Evolutionary conservation across 257 asterid genomes (phyloP).

Genomic region (Fraxinus quadrangulata): DNA sequence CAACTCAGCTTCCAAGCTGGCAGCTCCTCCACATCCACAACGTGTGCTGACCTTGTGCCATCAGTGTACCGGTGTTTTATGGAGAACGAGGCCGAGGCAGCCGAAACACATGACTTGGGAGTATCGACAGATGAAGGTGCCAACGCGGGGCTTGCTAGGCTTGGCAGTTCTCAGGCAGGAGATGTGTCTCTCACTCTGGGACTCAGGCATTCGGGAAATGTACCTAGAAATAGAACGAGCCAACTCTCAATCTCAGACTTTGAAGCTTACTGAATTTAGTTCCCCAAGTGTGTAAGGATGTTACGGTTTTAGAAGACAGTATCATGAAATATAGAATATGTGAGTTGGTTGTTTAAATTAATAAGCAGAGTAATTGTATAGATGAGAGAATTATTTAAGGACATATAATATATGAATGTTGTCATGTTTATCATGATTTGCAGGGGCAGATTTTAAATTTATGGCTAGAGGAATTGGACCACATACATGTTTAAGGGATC

Average conservation of each 20-base stretch:
- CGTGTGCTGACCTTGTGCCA: conserved; percentile 6
- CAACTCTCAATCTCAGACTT: conserved; percentile 59
- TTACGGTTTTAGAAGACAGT: background rate
- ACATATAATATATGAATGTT: background rate
- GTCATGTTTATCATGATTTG: background rate
- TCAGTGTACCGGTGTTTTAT: conserved; percentile 34
- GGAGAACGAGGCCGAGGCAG: conserved; percentile 18
- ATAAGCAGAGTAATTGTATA: conserved; percentile 23
- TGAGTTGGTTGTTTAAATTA: conserved; percentile 14
- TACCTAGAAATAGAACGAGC: conserved; percentile 42
- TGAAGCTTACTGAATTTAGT: conserved; percentile 37
- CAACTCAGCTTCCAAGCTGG: conserved; percentile 10
- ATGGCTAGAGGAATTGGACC: background rate
- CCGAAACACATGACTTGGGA: background rate
- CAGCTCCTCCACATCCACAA: conserved; percentile 25
- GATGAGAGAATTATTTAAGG: conserved; percentile 6
- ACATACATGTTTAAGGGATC: background rate
- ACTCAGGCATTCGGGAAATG: conserved; percentile 59
- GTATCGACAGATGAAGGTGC: conserved; percentile 7
- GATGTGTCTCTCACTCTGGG: conserved; percentile 76
- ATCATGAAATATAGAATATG: background rate
- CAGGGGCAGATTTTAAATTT: background rate
- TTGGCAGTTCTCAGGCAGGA: conserved; percentile 33
- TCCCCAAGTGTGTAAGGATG: conserved; percentile 15
- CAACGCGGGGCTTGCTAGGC: conserved; percentile 8